phyloP scores from a whole-genome alignment of 2,329 filamentous ascomycete species.

The Capronia coronata region DNA sequence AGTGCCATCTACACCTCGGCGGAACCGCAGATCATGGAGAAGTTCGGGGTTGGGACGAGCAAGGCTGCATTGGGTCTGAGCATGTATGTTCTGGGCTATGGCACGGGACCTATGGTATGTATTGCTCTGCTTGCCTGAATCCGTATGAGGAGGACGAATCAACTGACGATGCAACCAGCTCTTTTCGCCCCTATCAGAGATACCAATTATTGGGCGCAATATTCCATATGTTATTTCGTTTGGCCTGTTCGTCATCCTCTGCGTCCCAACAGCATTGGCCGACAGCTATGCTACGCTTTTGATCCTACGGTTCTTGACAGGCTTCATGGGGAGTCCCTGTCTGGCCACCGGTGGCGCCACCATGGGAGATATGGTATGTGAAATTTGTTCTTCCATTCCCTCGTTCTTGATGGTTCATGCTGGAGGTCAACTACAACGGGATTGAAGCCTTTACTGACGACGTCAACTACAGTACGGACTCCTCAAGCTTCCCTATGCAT shows the following conservation, averaged over 20 bases:
- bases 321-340: constrained; percentile 61
- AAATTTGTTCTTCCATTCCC: background rate
- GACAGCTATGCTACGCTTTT: constrained; percentile 59
- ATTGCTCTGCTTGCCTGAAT: background rate
- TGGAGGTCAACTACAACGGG: too few relatives aligned
- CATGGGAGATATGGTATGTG: constrained; percentile 36
- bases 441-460: constrained; percentile 4
- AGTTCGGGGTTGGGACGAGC: constrained; percentile 31
- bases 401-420: background rate
- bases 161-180: constrained; percentile 31
- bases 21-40: constrained; percentile 27
- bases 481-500: constrained; percentile 51
- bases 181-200: constrained; percentile 61
- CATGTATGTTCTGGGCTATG: constrained; percentile 39
- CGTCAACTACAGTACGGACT: constrained; percentile 40
- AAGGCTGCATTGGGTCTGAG: constrained; percentile 33
- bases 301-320: constrained; percentile 58
- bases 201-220: constrained; percentile 61
- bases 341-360: constrained; percentile 52
- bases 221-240: constrained; percentile 63
- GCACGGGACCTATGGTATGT: constrained; percentile 40
- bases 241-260: constrained; percentile 61
- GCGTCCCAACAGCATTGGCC: constrained; percentile 57
- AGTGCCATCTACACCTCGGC: constrained; percentile 34
- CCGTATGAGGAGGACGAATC: background rate